Evolutionary conservation across 768 basidiomycete genomes (phyloP), one percentile per base, ranked within the genome.

Genomic region (Dentipellis sp.): DNA sequence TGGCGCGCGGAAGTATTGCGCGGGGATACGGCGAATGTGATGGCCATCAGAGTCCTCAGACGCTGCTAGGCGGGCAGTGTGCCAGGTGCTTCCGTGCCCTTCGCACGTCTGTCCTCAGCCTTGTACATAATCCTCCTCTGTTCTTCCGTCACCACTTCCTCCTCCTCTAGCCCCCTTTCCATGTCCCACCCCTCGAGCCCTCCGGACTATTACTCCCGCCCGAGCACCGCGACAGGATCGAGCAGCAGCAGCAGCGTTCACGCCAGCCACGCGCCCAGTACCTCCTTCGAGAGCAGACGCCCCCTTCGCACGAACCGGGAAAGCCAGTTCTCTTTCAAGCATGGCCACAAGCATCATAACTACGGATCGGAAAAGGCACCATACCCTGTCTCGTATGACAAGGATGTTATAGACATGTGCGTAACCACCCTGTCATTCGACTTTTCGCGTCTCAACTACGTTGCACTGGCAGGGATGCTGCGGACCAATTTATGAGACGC

Each of bases 321-420:
- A 66, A 76, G 72, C 55, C 78, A 77, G 50, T 86, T 86, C 64
- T 64, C 77, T 45, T 65, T 69, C 61, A 86, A 83, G 63, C 66
- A 83, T 63, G 86, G 86, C 48, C 78, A 78, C 49, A 75, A 74
- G 54, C 82, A 85, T 57, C 88, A 89, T 65, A 74, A 78, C 16
- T 83, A 82, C 64, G 83, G 83, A 59, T 76, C 75, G 39, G 84
- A 87, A 66, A 88, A 90, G 71, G 88, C 85, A 2, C 88, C 87
- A 2, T 91, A 91, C 72, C 88, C 88, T 1, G 65, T 86, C 38
- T 83, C 80, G 22, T 90, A 88, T 66, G 83, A 88, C 65, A 76
- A 75, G 52, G 71, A 81, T 45, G 72, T 87, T 54, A 70, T 89
- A 42, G 86, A 88, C 63, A 70, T 86, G 88, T 89, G 67, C 65